Conservation (phyloP, 192 early-diverging fungal species). For the Coemansia sp. region DNA sequence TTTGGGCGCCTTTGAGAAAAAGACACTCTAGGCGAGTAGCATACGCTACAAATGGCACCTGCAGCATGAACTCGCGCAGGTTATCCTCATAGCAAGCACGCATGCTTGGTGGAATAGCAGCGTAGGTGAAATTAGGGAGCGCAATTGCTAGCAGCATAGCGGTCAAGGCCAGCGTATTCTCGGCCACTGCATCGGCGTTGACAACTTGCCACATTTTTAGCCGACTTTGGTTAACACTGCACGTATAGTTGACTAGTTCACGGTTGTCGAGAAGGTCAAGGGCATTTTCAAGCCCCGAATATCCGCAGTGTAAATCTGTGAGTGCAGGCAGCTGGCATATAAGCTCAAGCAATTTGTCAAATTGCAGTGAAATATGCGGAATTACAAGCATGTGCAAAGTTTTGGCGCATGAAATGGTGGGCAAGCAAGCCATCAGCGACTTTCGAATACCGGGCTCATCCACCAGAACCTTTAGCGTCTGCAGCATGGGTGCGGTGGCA, state of each 20-base stretch:
- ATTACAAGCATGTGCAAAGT: constrained; percentile 3
- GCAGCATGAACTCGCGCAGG: not conserved
- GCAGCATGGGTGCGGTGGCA: not conserved
- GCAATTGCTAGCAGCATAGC: not conserved
- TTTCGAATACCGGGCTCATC: not conserved
- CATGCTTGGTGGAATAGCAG: not conserved
- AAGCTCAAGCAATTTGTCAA: not conserved
- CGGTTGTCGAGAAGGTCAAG: too few species aligned
- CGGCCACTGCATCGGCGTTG: not conserved
- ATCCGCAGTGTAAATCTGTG: not conserved
- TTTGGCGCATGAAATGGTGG: not conserved
- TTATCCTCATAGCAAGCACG: not conserved
- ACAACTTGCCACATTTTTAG: constrained; percentile 5
- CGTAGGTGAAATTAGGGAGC: not conserved
- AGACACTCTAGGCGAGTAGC: too few species aligned
- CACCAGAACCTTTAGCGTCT: not conserved
- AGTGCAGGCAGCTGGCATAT: not conserved
- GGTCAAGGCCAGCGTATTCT: not conserved
- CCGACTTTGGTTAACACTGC: not conserved
- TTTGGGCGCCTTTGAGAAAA: too few species aligned
- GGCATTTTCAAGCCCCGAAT: not conserved
- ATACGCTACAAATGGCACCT: too few species aligned
- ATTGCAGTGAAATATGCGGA: not conserved
- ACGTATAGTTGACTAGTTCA: not conserved
- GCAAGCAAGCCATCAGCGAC: not conserved